phyloP scores from a whole-genome alignment of 2,329 filamentous ascomycete genomes.

The Arthrobotrys entomopaga region DNA sequence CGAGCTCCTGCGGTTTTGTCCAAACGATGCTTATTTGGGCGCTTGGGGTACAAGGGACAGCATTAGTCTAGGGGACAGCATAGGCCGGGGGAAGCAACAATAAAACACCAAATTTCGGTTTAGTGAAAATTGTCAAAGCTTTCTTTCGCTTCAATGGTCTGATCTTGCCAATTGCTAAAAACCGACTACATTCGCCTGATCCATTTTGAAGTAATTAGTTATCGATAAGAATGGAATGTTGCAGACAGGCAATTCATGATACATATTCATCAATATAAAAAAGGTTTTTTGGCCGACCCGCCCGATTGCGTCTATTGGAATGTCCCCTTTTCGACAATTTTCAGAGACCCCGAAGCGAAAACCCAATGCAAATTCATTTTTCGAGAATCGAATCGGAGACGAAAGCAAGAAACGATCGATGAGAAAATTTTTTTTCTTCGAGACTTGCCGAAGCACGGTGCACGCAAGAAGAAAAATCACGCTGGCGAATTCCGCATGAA shows the following conservation, averaged over 20 bases:
- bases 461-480: slow-evolving; percentile 15
- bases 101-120: slow-evolving; percentile 18
- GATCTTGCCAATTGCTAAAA: slow-evolving; percentile 34
- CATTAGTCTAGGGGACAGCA: slow-evolving; percentile 10
- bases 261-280: too few species aligned
- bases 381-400: slow-evolving; percentile 20
- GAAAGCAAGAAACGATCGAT: slow-evolving; percentile 3
- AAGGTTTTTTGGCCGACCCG: slow-evolving; percentile 23
- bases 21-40: slow-evolving; percentile 22
- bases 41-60: slow-evolving; percentile 35
- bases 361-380: slow-evolving; percentile 8
- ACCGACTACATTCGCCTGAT: slow-evolving; percentile 43
- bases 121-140: slow-evolving; percentile 23
- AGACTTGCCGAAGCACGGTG: slow-evolving; percentile 48
- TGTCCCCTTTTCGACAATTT: slow-evolving; percentile 20
- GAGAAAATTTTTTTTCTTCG: slow-evolving; percentile 38
- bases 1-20: slow-evolving; percentile 56
- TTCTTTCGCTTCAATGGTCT: slow-evolving; percentile 42
- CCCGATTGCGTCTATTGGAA: slow-evolving; percentile 52
- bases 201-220: slow-evolving; percentile 31
- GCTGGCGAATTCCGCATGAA: slow-evolving; percentile 46
- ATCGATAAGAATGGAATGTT: slow-evolving; percentile 53
- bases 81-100: too few species aligned
- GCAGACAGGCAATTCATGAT: slow-evolving; percentile 31
- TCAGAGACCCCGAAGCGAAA: not conserved